Conservation (phyloP, 192 early-diverging fungal genomes). For the Lunasporangiospora selenospora region DNA sequence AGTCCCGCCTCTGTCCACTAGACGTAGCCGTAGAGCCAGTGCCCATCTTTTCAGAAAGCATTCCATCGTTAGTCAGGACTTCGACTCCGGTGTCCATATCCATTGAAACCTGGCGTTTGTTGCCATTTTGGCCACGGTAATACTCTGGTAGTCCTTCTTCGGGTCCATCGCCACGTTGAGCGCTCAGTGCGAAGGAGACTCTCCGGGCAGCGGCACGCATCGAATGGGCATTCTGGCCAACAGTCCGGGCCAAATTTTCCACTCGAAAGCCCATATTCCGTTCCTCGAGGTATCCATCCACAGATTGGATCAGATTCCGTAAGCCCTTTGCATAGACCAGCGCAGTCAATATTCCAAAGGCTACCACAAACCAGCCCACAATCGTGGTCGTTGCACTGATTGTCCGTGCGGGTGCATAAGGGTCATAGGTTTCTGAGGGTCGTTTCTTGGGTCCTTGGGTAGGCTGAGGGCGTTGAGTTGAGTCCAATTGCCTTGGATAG, state of each 20-base stretch:
- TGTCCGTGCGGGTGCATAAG: too few species aligned
- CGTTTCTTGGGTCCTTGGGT: too few species aligned
- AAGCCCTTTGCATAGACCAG: slow-evolving; percentile 27
- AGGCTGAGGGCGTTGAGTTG: too few species aligned
- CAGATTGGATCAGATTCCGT: slow-evolving; percentile 5
- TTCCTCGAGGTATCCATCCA: slow-evolving; percentile 28
- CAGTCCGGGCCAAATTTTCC: slow-evolving; percentile 6
- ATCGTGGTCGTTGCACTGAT: slow-evolving; percentile 21
- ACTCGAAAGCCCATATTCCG: slow-evolving; percentile 25
- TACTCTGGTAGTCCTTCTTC: slow-evolving; percentile 21
- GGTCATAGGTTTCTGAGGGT: slow-evolving; percentile 5
- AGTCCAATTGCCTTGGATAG: too few species aligned
- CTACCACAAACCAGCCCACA: slow-evolving; percentile 29
- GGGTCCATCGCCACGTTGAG: neutral
- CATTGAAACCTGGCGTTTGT: too few species aligned
- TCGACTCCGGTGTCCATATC: too few species aligned
- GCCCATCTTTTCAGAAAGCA: slow-evolving; percentile 6
- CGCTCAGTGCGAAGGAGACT: slow-evolving; percentile 3
- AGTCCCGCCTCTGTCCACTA: too few species aligned
- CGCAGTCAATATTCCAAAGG: slow-evolving; percentile 16
- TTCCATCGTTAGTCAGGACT: neutral
- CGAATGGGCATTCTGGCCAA: neutral
- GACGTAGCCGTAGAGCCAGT: too few species aligned
- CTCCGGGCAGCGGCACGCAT: neutral
- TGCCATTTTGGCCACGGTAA: too few species aligned